A percentile compares a stretch with the other conserved stretches of the same genome.
Conservation (phyloP, 345 rosid genomes). For the Gossypium ekmanianum region DNA sequence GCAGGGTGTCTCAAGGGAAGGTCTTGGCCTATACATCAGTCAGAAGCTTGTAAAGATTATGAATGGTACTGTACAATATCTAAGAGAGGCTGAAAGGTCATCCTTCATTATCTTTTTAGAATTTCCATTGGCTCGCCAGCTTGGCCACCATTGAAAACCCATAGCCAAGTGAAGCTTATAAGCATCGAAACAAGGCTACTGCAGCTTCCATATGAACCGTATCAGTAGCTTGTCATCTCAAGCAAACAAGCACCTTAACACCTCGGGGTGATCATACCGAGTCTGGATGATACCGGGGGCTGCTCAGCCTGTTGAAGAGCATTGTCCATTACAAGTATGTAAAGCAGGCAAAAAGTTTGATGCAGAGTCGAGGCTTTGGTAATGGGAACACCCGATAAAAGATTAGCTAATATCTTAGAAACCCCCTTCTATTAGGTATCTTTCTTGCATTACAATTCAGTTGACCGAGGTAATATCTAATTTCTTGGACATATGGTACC, state of each 20-base stretch:
- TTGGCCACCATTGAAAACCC: constrained; percentile 6
- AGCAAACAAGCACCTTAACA: not conserved
- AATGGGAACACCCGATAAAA: not conserved
- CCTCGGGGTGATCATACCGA: not conserved
- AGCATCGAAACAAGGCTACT: not conserved
- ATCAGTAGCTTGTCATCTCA: not conserved
- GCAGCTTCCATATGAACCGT: not conserved
- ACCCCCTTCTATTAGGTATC: not conserved
- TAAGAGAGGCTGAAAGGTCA: constrained; percentile 66
- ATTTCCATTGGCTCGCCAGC: constrained; percentile 44
- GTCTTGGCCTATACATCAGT: constrained; percentile 63
- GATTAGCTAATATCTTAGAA: not conserved
- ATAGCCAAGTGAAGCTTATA: not conserved
- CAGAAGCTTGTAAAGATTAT: constrained; percentile 75
- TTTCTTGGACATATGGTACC: not conserved
- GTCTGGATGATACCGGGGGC: not conserved
- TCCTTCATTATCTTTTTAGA: constrained; percentile 62
- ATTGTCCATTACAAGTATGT: not conserved
- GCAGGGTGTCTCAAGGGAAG: constrained; percentile 65
- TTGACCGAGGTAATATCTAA: not conserved
- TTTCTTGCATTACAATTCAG: not conserved
- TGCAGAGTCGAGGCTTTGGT: not conserved
- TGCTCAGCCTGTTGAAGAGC: not conserved
- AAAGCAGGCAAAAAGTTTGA: not conserved
- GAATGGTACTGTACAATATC: constrained; percentile 74